phyloP scores from a whole-genome alignment of 495 filamentous ascomycete genomes.

The Recurvomyces mirabilis region DNA sequence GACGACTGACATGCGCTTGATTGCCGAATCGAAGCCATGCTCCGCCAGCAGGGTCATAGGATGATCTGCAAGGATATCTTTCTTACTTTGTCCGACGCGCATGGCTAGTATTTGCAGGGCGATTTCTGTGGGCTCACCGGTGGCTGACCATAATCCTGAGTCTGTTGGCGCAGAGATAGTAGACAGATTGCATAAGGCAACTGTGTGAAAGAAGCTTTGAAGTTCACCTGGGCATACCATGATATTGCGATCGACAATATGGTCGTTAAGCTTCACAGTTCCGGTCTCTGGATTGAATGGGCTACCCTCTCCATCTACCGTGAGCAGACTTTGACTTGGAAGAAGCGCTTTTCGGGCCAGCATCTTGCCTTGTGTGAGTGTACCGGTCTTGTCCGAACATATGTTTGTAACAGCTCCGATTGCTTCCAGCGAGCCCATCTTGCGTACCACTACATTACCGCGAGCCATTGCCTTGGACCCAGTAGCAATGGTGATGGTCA shows the following conservation, averaged over 20 bases:
- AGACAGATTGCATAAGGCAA: constrained; percentile 25
- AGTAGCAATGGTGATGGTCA: constrained; percentile 66
- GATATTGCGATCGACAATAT: constrained; percentile 10
- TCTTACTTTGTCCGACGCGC: constrained; percentile 38
- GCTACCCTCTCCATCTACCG: constrained; percentile 22
- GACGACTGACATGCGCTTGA: constrained; percentile 47
- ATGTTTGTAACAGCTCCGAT: constrained; percentile 49
- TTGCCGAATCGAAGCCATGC: constrained; percentile 47
- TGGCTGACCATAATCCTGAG: constrained; percentile 32
- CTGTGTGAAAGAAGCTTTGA: constrained; percentile 25
- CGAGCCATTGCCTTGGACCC: constrained; percentile 63
- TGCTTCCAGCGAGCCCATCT: constrained; percentile 53
- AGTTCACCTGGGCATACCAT: constrained; percentile 22
- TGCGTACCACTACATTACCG: constrained; percentile 57
- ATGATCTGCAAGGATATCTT: constrained; percentile 37
- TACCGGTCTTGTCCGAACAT: constrained; percentile 55
- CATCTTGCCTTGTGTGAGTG: constrained; percentile 51
- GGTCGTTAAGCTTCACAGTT: constrained; percentile 16
- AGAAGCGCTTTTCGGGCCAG: constrained; percentile 42
- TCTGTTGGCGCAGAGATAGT: constrained; percentile 10
- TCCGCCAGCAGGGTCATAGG: constrained; percentile 35
- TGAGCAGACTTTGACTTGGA: constrained; percentile 18
- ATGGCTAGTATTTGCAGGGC: constrained; percentile 42
- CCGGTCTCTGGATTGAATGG: constrained; percentile 27
- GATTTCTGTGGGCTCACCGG: constrained; percentile 46